A percentile compares a stretch with the other conserved stretches of the same genome.
Evolutionary conservation across 108 stramenopile species (phyloP).

Genomic region (Nitzschia palea): DNA sequence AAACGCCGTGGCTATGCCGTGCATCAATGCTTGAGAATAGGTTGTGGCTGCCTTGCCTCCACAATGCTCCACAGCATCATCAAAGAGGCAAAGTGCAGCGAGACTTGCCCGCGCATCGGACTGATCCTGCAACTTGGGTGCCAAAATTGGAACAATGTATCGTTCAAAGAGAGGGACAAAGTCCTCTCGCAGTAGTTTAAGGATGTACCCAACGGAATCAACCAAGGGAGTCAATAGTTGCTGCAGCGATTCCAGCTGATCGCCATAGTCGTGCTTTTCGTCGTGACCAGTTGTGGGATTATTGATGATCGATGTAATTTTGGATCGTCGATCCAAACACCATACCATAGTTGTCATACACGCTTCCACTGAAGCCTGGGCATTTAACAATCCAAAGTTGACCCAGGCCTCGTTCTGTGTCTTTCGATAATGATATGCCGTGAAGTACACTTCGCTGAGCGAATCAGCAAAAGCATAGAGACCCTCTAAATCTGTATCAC

Average conservation of each 20-base stretch:
- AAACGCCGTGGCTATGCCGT: slow-evolving; percentile 47
- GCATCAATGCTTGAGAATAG: slow-evolving; percentile 47
- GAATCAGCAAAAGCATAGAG: slow-evolving; percentile 71
- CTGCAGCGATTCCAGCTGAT: slow-evolving; percentile 44
- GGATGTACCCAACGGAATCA: slow-evolving; percentile 77
- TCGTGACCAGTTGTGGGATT: slow-evolving; percentile 51
- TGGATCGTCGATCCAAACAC: slow-evolving; percentile 63
- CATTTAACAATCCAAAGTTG: slow-evolving; percentile 45
- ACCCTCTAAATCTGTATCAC: slow-evolving; percentile 71
- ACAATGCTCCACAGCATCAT: slow-evolving; percentile 81
- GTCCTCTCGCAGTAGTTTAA: slow-evolving; percentile 56
- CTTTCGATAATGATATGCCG: slow-evolving; percentile 42
- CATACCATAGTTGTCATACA: slow-evolving; percentile 52
- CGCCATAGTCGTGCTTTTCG: slow-evolving; percentile 58
- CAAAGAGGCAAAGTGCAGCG: slow-evolving; percentile 75
- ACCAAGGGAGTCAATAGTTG: slow-evolving; percentile 72
- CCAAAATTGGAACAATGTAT: slow-evolving; percentile 55
- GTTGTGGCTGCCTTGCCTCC: slow-evolving; percentile 55
- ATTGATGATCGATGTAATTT: slow-evolving; percentile 34
- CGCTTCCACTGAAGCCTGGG: slow-evolving; percentile 40
- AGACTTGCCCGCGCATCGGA: slow-evolving; percentile 62
- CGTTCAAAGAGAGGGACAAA: slow-evolving; percentile 65
- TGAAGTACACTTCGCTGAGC: slow-evolving; percentile 69
- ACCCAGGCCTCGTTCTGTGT: slow-evolving; percentile 12
- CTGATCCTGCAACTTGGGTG: slow-evolving; percentile 41